phyloP scores from a whole-genome alignment of 2,329 filamentous ascomycete genomes.

The Verticillium klebahnii region DNA sequence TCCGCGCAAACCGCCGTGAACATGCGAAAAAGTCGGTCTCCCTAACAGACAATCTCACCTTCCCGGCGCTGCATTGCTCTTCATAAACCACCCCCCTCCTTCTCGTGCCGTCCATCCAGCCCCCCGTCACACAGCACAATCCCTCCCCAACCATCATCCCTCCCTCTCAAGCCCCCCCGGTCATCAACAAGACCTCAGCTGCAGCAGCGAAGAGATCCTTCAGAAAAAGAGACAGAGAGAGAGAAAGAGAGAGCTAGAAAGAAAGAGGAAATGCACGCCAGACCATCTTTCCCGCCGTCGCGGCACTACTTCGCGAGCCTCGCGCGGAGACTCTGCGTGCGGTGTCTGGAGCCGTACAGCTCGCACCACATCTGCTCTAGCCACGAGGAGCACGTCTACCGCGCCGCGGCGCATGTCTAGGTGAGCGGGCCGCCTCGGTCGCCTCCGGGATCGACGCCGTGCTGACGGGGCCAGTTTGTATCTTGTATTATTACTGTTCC shows the following conservation, averaged over 20 bases:
- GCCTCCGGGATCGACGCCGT: neutral
- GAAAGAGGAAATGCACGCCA: neutral
- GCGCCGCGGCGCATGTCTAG: neutral
- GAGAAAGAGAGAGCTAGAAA: neutral
- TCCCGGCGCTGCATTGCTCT: neutral
- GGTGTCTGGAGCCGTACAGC: slow-evolving; percentile 12
- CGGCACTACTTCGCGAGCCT: neutral
- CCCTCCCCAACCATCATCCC: too few species aligned
- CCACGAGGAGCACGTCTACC: slow-evolving; percentile 1
- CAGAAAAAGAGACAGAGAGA: neutral
- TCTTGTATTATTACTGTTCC: neutral
- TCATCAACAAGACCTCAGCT: neutral
- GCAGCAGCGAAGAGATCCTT: neutral
- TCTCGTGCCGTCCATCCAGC: neutral
- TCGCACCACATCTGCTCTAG: slow-evolving; percentile 11
- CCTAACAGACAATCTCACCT: neutral
- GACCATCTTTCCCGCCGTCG: neutral
- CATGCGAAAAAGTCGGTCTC: neutral
- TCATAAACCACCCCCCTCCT: neutral
- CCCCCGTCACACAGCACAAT: neutral
- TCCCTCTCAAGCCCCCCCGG: neutral
- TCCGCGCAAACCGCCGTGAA: neutral
- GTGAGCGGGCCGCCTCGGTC: neutral
- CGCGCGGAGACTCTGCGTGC: slow-evolving; percentile 9
- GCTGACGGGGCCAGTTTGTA: neutral